Base-by-base conservation (phyloP, 345 rosid genomes). In the Populus alba region DNA sequence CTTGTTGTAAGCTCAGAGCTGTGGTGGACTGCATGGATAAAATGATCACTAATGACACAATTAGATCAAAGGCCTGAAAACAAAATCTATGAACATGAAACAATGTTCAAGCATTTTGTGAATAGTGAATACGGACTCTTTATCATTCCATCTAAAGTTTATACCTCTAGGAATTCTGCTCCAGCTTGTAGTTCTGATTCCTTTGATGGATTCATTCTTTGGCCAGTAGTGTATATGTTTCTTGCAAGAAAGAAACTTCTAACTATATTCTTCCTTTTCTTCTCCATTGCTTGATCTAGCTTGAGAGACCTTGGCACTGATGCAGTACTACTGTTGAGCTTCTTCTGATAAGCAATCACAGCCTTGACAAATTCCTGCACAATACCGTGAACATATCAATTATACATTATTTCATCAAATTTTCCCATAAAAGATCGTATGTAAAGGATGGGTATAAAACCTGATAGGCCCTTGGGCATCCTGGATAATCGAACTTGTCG, bases 311-410 rank as follows among this genome's bases (percentile, higher is more conserved):
- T 86, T 10, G 90, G 87, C 47, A 90, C 81, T 17, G 79, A 75
- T 70, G 85, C 74, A 45, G 85, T 17, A 76, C 84, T 85, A 22
- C 84, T 85, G 23, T 86, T 89, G 20, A 90, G 82, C 89, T 87
- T 95, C 89, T 91, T 92, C 75, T 92, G 97, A 84, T 91, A 92
- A 7, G 93, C 88, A 72, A 88, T 80, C 74, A 93, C 98, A 1
- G 98, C 97, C 86, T 91, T 91, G 71, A 92, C 97, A 81, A 95
- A 95, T 77, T 92, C 97, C 97, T 94, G 81, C 81, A 82, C 5
- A 53, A 10, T 63, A 12, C n/a, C 33, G 35, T 31, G 12, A 22
- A 15, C 37, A 43, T 70, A 43, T 4, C 23, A 70, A 12, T 43
- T 11, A 23, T 51, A 13, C 8, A 20, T 41, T 10, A 45, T 41